Percentiles rank a stretch among this genome's conserved stretches.
phyloP scores from a whole-genome alignment of 176 grass and related monocot genomes.

The Carex scoparia region DNA sequence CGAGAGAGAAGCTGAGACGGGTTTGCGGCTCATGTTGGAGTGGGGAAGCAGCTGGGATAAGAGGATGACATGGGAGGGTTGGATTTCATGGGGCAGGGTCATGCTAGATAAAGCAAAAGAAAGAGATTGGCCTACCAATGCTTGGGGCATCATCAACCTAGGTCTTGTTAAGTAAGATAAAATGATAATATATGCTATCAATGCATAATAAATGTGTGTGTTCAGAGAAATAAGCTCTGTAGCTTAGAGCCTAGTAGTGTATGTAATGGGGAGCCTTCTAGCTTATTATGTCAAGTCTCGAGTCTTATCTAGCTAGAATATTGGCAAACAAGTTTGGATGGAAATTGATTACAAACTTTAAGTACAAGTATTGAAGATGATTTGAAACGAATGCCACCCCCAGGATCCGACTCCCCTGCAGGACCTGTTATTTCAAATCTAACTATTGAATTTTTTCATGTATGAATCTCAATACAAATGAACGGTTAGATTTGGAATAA shows the following conservation, averaged over 20 bases:
- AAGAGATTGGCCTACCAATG: conserved; percentile 36
- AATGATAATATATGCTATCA: not conserved
- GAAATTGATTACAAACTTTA: not conserved
- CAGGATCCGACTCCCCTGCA: no score
- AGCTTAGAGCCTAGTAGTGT: not conserved
- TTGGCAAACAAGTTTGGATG: not conserved
- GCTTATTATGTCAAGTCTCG: not conserved
- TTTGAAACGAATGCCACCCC: no score
- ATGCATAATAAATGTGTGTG: not conserved
- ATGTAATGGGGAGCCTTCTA: not conserved
- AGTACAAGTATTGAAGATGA: no score
- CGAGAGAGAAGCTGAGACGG: conserved; percentile 25
- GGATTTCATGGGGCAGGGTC: conserved; percentile 71
- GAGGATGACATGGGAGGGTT: conserved; percentile 73
- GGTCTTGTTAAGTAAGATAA: conserved; percentile 50
- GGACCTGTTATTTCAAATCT: no score
- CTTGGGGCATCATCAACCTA: conserved; percentile 68
- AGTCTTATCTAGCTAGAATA: not conserved
- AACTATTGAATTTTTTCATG: no score
- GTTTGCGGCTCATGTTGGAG: conserved; percentile 54
- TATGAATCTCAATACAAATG: no score
- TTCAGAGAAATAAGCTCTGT: not conserved
- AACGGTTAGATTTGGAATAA: no score
- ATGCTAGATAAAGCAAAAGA: conserved; percentile 39
- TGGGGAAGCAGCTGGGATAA: conserved; percentile 94